A percentile compares a stretch with the other conserved stretches of the same genome.
Evolutionary conservation across 495 filamentous ascomycete genomes (phyloP).

Genomic region (Parachaetomium inaequale): DNA sequence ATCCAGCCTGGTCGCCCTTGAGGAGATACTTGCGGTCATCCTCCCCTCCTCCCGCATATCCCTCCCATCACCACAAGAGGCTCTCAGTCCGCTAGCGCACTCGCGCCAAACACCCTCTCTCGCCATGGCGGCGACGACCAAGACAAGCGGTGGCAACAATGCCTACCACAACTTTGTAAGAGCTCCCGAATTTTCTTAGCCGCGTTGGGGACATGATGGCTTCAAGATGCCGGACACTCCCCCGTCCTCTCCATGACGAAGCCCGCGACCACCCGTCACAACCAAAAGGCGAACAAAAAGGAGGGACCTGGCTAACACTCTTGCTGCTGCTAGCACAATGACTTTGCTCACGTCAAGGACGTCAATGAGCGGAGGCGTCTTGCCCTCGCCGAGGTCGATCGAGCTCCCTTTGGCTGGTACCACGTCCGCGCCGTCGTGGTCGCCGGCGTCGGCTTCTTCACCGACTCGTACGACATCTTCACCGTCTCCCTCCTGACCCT

Average conservation of each 20-base stretch:
- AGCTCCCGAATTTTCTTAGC: no score
- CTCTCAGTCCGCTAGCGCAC: neutral
- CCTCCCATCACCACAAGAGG: neutral
- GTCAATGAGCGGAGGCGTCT: slow-evolving; percentile 66
- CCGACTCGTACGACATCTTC: slow-evolving; percentile 73
- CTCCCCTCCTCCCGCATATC: neutral
- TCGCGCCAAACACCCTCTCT: neutral
- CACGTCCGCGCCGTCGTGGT: slow-evolving; percentile 68
- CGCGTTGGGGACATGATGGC: no score
- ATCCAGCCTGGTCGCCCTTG: neutral
- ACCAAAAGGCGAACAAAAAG: no score
- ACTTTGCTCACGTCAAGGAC: slow-evolving; percentile 62
- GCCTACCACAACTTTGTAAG: slow-evolving; percentile 60
- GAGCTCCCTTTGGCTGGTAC: slow-evolving; percentile 73
- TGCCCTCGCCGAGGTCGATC: slow-evolving; percentile 70
- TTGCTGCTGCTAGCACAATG: slow-evolving; percentile 38
- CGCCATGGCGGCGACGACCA: slow-evolving; percentile 26
- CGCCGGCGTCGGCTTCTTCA: slow-evolving; percentile 75
- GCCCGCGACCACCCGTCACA: no score
- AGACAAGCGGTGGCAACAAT: slow-evolving; percentile 59
- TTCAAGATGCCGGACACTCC: no score
- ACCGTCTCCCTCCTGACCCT: slow-evolving; percentile 60
- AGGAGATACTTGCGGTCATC: neutral
- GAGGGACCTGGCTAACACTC: neutral
- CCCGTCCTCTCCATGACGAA: no score